phyloP scores from a whole-genome alignment of 257 asterid species.

The Anisodus tanguticus region DNA sequence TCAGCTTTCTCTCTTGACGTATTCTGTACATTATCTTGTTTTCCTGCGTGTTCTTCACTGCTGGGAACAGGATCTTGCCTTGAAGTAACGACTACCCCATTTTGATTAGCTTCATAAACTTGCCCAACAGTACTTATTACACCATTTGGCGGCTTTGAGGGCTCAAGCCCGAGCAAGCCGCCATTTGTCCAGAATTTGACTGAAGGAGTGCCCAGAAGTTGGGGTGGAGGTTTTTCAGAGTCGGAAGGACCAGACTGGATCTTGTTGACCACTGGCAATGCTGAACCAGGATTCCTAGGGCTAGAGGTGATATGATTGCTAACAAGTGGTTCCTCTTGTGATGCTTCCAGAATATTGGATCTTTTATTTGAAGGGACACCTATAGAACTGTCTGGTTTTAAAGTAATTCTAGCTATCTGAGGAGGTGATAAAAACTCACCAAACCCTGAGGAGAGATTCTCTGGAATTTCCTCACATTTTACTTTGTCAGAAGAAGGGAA shows the following conservation, averaged over 20 bases:
- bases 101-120: constrained; percentile 40
- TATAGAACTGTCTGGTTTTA: constrained; percentile 37
- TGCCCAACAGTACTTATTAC: constrained; percentile 42
- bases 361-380: constrained; percentile 44
- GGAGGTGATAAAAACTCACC: constrained; percentile 44
- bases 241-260: constrained; percentile 41
- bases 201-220: constrained; percentile 53
- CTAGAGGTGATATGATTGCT: constrained; percentile 39
- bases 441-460: constrained; percentile 39
- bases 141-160: constrained; percentile 93
- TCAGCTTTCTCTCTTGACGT: constrained; percentile 41
- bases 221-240: constrained; percentile 55
- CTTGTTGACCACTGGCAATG: constrained; percentile 40
- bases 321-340: constrained; percentile 47
- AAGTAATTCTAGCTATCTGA: constrained; percentile 44
- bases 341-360: constrained; percentile 38
- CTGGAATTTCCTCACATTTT: constrained; percentile 17
- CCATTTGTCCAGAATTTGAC: constrained; percentile 95
- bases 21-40: constrained; percentile 43
- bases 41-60: constrained; percentile 41
- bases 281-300: constrained; percentile 38
- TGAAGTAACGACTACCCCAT: constrained; percentile 38
- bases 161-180: constrained; percentile 92
- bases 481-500: constrained; percentile 30
- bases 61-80: constrained; percentile 30